Evolutionary conservation across 2,329 filamentous ascomycete genomes (phyloP).

Genomic region (Chaetothyriales sp.): DNA sequence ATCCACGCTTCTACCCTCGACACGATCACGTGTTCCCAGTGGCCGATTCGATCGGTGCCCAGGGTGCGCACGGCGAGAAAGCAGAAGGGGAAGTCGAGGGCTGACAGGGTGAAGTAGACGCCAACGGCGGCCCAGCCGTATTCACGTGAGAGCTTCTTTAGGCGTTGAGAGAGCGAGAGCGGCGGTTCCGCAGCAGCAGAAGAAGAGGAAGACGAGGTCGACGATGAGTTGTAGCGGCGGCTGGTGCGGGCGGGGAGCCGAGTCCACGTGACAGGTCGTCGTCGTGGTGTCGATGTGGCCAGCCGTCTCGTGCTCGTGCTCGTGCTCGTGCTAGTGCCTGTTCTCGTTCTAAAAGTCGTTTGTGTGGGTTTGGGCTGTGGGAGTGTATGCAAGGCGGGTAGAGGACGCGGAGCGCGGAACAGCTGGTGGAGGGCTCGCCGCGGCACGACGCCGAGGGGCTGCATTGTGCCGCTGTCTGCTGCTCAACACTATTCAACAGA

Average conservation of each 20-base stretch:
- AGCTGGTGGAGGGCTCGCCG: constrained; percentile 5
- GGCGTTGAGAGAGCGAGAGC: constrained; percentile 50
- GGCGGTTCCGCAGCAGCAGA: constrained; percentile 20
- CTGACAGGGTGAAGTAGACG: constrained; percentile 74
- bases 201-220: no score
- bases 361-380: constrained; percentile 5
- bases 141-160: constrained; percentile 76
- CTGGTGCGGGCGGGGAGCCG: constrained; percentile 11
- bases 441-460: not conserved
- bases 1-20: constrained; percentile 24
- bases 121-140: constrained; percentile 90
- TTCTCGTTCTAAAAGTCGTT: constrained; percentile 12
- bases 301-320: constrained; percentile 5
- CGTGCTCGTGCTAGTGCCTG: constrained; percentile 3
- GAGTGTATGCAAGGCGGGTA: constrained; percentile 3
- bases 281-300: not conserved
- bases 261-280: constrained; percentile 4
- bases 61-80: constrained; percentile 73
- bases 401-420: constrained; percentile 1
- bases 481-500: not conserved
- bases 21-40: constrained; percentile 33
- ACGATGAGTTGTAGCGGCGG: constrained; percentile 9
- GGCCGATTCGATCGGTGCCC: constrained; percentile 72
- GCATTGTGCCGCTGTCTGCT: not conserved
- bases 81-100: constrained; percentile 87